phyloP scores from a whole-genome alignment of 805 yeast genomes.

The Lipomyces orientalis region DNA sequence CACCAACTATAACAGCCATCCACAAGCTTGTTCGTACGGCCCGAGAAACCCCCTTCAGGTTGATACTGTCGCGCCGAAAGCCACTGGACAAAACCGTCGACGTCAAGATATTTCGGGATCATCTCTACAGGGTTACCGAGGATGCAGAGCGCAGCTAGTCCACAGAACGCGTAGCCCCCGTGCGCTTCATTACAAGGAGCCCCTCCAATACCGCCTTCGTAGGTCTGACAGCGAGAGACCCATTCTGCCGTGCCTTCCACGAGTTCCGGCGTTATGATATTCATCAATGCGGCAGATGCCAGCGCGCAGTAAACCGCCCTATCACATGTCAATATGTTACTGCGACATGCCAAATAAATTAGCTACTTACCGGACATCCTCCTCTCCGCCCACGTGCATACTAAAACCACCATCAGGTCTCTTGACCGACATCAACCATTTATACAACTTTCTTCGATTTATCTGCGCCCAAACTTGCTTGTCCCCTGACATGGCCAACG shows the following conservation, averaged over 20 bases:
- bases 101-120: slow-evolving; percentile 50
- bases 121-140: slow-evolving; percentile 49
- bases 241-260: slow-evolving; percentile 60
- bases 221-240: slow-evolving; percentile 77
- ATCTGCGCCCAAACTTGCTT: slow-evolving; percentile 51
- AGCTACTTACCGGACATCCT: slow-evolving; percentile 53
- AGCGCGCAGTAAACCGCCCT: slow-evolving; percentile 88
- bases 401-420: slow-evolving; percentile 73
- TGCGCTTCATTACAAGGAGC: slow-evolving; percentile 88
- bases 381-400: slow-evolving; percentile 80
- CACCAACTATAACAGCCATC: slow-evolving; percentile 97
- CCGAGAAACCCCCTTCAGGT: slow-evolving; percentile 86
- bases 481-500: slow-evolving; percentile 58
- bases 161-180: slow-evolving; percentile 96
- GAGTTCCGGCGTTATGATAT: slow-evolving; percentile 67
- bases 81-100: slow-evolving; percentile 67
- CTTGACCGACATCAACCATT: slow-evolving; percentile 73
- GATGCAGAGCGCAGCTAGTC: slow-evolving; percentile 65
- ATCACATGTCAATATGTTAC: slow-evolving; percentile 43
- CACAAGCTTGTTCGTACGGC: slow-evolving; percentile 90
- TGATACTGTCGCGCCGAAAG: slow-evolving; percentile 66
- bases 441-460: slow-evolving; percentile 55
- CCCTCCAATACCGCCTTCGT: slow-evolving; percentile 95
- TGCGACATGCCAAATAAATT: not conserved
- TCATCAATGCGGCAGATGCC: slow-evolving; percentile 69